Evolutionary conservation across 306 rosid species (phyloP).

Genomic region (Castanospermum australe): DNA sequence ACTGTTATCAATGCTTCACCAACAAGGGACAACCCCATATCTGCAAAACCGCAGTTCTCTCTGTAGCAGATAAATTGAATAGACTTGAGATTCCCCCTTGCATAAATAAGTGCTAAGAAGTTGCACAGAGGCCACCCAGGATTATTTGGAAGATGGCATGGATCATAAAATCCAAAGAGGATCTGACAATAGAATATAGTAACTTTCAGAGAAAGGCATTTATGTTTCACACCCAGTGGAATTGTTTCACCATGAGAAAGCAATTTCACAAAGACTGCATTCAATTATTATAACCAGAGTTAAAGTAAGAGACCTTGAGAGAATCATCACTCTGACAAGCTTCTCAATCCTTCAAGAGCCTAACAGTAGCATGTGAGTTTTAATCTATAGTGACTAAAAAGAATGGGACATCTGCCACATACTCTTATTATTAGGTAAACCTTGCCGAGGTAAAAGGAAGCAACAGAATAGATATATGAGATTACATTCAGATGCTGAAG

Average conservation of each 20-base stretch:
- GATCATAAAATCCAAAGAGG: constrained; percentile 94
- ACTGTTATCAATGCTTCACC: constrained; percentile 74
- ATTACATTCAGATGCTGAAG: neutral
- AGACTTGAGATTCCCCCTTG: constrained; percentile 74
- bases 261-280: constrained; percentile 13
- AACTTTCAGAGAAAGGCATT: constrained; percentile 27
- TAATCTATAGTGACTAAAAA: constrained; percentile 64
- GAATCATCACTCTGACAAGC: constrained; percentile 45
- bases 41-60: constrained; percentile 94
- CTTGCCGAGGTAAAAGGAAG: constrained; percentile 1
- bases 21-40: constrained; percentile 74
- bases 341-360: constrained; percentile 80
- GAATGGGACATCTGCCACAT: constrained; percentile 77
- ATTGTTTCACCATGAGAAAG: constrained; percentile 6
- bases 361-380: constrained; percentile 60
- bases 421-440: constrained; percentile 30
- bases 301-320: constrained; percentile 61
- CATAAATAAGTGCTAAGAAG: constrained; percentile 74
- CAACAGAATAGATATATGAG: neutral
- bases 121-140: constrained; percentile 99
- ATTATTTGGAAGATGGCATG: constrained; percentile 82
- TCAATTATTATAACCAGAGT: constrained; percentile 26
- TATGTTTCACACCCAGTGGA: constrained; percentile 17
- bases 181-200: constrained; percentile 54
- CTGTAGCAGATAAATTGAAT: constrained; percentile 82